Conservation (phyloP, 352 stramenopile species). For the Phytophthora cryptogea region DNA sequence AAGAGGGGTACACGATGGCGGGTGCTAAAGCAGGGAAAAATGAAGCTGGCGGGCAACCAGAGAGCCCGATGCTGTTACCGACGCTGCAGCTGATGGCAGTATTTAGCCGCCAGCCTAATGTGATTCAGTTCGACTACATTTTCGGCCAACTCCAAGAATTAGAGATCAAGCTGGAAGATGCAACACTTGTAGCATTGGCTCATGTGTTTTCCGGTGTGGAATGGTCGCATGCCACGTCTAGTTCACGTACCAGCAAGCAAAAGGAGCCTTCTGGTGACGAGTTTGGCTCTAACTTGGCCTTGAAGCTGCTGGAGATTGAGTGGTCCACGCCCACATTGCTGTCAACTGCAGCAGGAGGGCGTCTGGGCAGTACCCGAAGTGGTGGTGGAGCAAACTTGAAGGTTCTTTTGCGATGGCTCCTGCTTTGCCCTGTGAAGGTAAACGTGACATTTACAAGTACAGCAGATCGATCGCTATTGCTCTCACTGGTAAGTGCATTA, state of each 20-base stretch:
- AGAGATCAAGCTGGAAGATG: conserved; percentile 87
- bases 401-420: conserved; percentile 75
- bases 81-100: conserved; percentile 86
- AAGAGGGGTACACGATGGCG: conserved; percentile 46
- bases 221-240: conserved; percentile 48
- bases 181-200: conserved; percentile 71
- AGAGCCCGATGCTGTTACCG: conserved; percentile 55
- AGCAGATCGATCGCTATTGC: conserved; percentile 77
- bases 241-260: conserved; percentile 30
- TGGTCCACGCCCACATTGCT: conserved; percentile 57
- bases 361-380: conserved; percentile 32
- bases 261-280: conserved; percentile 20
- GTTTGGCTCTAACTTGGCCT: conserved; percentile 54
- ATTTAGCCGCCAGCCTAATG: conserved; percentile 57
- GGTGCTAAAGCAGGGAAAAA: conserved; percentile 27
- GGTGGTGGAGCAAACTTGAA: conserved; percentile 66
- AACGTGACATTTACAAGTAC: conserved; percentile 90
- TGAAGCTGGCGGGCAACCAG: conserved; percentile 7
- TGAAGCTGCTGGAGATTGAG: conserved; percentile 59
- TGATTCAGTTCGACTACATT: conserved; percentile 88
- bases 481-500: conserved; percentile 67
- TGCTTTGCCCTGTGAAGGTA: conserved; percentile 86
- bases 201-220: conserved; percentile 78
- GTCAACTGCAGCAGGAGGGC: conserved; percentile 35
- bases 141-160: conserved; percentile 86